phyloP scores from a whole-genome alignment of 371 early-diverging fungal genomes.

The Lichtheimia corymbifera region DNA sequence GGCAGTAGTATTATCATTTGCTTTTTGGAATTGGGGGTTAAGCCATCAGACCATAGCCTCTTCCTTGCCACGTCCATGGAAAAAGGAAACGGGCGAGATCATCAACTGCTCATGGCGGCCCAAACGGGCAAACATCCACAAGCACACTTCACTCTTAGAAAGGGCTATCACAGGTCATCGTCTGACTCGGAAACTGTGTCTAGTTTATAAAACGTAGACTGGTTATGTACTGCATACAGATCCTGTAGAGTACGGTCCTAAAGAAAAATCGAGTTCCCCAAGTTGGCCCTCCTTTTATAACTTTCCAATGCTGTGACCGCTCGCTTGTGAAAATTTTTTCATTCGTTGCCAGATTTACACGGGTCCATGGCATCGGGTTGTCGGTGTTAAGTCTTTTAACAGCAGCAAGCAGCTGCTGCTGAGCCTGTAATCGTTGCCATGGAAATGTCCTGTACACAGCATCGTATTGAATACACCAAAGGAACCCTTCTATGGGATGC shows the following conservation, averaged over 20 bases:
- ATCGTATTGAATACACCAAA: no score
- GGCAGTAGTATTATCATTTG: constrained; percentile 1
- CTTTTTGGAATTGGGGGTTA: constrained; percentile 12
- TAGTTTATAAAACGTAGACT: constrained; percentile 48
- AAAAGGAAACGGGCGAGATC: constrained; percentile 40
- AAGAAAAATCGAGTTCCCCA: constrained; percentile 25
- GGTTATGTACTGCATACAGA: constrained; percentile 52
- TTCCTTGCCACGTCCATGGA: constrained; percentile 34
- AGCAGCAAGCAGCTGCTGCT: no score
- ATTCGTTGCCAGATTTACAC: no score
- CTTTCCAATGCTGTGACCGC: not conserved
- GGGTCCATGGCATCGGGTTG: no score
- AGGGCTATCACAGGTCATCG: constrained; percentile 39
- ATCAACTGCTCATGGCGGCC: constrained; percentile 27
- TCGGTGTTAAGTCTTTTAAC: no score
- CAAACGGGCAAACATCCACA: constrained; percentile 11
- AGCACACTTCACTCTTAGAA: constrained; percentile 47
- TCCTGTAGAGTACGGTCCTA: constrained; percentile 55
- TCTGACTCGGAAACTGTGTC: constrained; percentile 41
- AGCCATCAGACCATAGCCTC: constrained; percentile 34
- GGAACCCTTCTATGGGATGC: no score
- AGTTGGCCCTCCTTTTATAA: not conserved
- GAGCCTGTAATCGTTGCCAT: no score
- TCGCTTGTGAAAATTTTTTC: no score
- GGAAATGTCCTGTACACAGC: no score